Percentiles rank a stretch among this genome's conserved stretches.
Conservation (phyloP, 2,329 filamentous ascomycete genomes). For the Penicillium digitatum region DNA sequence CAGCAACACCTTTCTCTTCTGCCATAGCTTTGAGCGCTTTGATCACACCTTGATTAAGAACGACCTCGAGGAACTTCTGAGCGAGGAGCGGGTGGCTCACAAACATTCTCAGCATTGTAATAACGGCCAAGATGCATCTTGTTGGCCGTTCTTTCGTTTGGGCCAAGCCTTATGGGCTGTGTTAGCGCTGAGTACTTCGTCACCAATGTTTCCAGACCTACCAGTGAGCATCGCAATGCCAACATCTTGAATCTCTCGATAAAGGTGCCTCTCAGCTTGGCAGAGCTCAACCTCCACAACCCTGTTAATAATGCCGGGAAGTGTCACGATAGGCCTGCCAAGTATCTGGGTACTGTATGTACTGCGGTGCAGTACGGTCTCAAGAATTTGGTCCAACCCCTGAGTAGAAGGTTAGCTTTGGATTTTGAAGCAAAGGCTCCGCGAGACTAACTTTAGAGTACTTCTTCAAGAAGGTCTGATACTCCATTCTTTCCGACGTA, state of each 20-base stretch:
- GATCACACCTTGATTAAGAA: constrained; percentile 43
- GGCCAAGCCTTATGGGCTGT: background rate
- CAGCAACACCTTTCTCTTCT: constrained; percentile 16
- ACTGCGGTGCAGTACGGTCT: background rate
- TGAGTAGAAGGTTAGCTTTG: background rate
- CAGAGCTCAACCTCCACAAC: background rate
- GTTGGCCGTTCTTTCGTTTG: constrained; percentile 27
- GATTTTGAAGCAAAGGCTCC: background rate
- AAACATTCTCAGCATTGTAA: constrained; percentile 51
- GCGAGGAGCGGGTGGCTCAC: constrained; percentile 49
- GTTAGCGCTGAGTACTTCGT: constrained; percentile 26
- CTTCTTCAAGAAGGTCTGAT: constrained; percentile 23
- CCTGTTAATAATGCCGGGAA: background rate
- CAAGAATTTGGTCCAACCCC: background rate
- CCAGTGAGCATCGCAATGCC: constrained; percentile 17
- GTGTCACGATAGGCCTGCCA: background rate
- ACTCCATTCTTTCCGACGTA: constrained; percentile 27
- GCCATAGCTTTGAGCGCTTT: constrained; percentile 40
- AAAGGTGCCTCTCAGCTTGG: background rate
- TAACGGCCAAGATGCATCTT: constrained; percentile 45
- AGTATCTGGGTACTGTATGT: background rate
- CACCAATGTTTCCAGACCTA: constrained; percentile 5
- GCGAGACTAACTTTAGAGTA: constrained; percentile 22
- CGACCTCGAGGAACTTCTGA: constrained; percentile 44
- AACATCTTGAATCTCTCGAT: background rate